These are phyloP conservation scores for Periconia digitata DNA, from an alignment of 2,329 filamentous ascomycete genomes.

Conservation along the genomic window DNA sequence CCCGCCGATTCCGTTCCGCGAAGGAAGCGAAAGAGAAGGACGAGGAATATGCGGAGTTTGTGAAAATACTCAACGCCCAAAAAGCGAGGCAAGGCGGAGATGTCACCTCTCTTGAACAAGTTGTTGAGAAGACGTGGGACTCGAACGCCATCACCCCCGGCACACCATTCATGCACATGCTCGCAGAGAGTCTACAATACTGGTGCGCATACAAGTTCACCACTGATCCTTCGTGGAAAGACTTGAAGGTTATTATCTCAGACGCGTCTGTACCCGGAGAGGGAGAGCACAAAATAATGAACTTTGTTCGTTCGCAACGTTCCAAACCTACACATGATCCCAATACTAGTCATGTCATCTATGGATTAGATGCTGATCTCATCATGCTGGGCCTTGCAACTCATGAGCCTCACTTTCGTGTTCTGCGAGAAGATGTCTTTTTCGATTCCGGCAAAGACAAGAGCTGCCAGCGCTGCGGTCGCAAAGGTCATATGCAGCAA, in stretches of 20 bases:
- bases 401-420: slow-evolving; percentile 95
- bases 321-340: slow-evolving; percentile 89
- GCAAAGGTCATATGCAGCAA: slow-evolving; percentile 85
- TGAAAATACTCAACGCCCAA: slow-evolving; percentile 80
- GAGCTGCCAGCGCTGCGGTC: slow-evolving; percentile 87
- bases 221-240: slow-evolving; percentile 90
- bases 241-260: slow-evolving; percentile 95
- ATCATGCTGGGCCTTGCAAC: slow-evolving; percentile 98
- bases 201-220: slow-evolving; percentile 98
- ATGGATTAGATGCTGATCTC: slow-evolving; percentile 94
- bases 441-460: slow-evolving; percentile 82
- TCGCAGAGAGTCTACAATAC: slow-evolving; percentile 86
- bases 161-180: slow-evolving; percentile 97
- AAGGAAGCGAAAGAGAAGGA: slow-evolving; percentile 95
- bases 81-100: slow-evolving; percentile 55
- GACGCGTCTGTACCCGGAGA: slow-evolving; percentile 97
- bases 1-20: slow-evolving; percentile 89
- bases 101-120: slow-evolving; percentile 63
- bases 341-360: slow-evolving; percentile 97
- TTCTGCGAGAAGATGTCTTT: slow-evolving; percentile 96
- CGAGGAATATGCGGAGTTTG: slow-evolving; percentile 82
- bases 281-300: slow-evolving; percentile 99
- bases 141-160: slow-evolving; percentile 87
- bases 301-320: slow-evolving; percentile 92
- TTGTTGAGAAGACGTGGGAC: slow-evolving; percentile 89